Base-by-base conservation (phyloP, 1,284 basidiomycete genomes). In the Cutaneotrichosporon spelunceum region DNA sequence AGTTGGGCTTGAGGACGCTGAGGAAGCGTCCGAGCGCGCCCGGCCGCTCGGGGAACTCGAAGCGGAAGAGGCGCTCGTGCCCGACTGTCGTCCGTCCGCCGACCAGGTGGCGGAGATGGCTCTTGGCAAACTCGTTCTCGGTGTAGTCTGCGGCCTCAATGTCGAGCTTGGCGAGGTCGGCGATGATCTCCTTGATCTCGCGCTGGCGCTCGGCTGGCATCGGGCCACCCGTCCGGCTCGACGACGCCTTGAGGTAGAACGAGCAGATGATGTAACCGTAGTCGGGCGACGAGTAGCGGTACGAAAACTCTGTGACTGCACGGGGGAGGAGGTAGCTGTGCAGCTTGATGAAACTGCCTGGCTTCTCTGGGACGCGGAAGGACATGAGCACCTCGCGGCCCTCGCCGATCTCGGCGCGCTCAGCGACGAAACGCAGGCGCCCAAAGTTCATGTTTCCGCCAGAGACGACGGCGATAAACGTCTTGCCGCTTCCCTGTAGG, bases 391-490 rank as follows among this genome's bases (percentile, higher is more conserved):
- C 95, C 78, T 99, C 96, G 58, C 90, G 85, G 36, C 94, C 88
- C 79, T 99, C 96, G 69, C 96, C 96, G 34, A 99, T 83, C 77
- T 97, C 93, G 19, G 96, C 96, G 61, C 96, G 91, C 75, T 99
- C 96, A 16, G 96, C 90, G 26, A 99, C 95, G 74, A 99, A 99
- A 8, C 96, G 86, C 52, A 99, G 79, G 27, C 96, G 85, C 68
- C 92, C 90, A 79, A 99, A 99, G 81, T 99, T 98, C 92, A 99
- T 97, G 80, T 99, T 99, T 16, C 96, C 96, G 30, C 96, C 96
- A 67, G 90, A 93, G 65, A 99, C 83, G 57, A 98, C 87, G 2
- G 87, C 93, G 36, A 98, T 92, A 68, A 94, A 97, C 63, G 86
- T 87, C 79, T 92, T 93, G 60, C 89, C 85, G 1, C 89, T 86